phyloP scores from a whole-genome alignment of 1,284 basidiomycete species.

The Ceraceosorus bombacis region DNA sequence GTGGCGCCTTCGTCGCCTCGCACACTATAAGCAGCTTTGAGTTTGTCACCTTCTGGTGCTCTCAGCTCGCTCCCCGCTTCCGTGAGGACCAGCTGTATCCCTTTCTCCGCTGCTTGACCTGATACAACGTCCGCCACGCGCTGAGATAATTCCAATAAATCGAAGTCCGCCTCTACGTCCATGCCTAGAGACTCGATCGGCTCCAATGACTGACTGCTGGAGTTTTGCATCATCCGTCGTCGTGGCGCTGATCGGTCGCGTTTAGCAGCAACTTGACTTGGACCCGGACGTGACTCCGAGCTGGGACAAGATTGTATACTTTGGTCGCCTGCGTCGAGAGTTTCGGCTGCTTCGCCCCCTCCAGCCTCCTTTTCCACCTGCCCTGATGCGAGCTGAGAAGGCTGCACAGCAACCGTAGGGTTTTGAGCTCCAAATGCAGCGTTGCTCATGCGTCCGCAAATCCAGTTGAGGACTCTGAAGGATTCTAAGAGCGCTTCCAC shows the following conservation, averaged over 20 bases:
- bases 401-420: too few relatives aligned
- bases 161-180: conserved; percentile 14
- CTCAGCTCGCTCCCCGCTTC: conserved; percentile 16
- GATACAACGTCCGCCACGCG: conserved; percentile 29
- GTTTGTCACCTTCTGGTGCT: conserved; percentile 12
- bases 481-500: conserved; percentile 32
- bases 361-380: neutral
- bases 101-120: conserved; percentile 26
- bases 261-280: neutral
- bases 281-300: neutral
- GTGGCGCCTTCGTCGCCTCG: conserved; percentile 15
- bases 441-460: conserved; percentile 11
- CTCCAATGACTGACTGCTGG: neutral
- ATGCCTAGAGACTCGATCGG: neutral
- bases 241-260: too few relatives aligned
- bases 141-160: conserved; percentile 23
- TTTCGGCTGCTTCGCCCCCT: neutral
- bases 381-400: too few relatives aligned
- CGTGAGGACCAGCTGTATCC: conserved; percentile 27
- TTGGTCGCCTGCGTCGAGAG: neutral
- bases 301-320: too few relatives aligned
- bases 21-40: conserved; percentile 18
- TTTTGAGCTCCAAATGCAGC: too few relatives aligned
- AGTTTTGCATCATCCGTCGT: neutral
- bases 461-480: conserved; percentile 30